Percentiles rank a stretch among this genome's conserved stretches.
phyloP scores from a whole-genome alignment of 768 basidiomycete genomes.

The Agaricus sinodeliciosus region DNA sequence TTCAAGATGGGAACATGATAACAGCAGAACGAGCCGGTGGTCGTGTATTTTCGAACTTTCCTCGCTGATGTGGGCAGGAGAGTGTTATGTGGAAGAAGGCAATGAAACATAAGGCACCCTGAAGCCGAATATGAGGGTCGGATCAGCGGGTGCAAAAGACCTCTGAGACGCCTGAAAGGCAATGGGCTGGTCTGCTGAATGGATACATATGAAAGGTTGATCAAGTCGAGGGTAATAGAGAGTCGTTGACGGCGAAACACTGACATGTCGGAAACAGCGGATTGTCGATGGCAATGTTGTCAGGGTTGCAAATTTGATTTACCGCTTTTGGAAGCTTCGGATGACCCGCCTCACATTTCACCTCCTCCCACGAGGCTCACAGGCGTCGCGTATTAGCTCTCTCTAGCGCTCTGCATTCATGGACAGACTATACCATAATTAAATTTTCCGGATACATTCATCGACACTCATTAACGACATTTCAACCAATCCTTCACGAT shows the following conservation, averaged over 20 bases:
- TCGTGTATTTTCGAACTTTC: neutral
- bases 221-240: neutral
- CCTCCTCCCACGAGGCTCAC: slow-evolving; percentile 2
- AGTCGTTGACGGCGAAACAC: neutral
- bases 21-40: neutral
- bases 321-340: slow-evolving; percentile 5
- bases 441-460: neutral
- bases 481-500: neutral
- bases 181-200: neutral
- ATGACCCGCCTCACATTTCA: neutral
- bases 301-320: neutral
- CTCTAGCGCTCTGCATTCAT: neutral
- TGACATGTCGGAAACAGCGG: too few species aligned
- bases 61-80: neutral
- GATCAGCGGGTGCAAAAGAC: neutral
- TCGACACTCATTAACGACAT: neutral
- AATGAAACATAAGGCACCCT: neutral
- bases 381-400: neutral
- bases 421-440: neutral
- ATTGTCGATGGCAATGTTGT: neutral
- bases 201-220: neutral
- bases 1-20: neutral
- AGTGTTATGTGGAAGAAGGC: slow-evolving; percentile 6
- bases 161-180: neutral
- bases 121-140: neutral